Evolutionary conservation across 305 asterid genomes (phyloP), one percentile per base, ranked within the genome.

Genomic region (Stenogyne calaminthoides): DNA sequence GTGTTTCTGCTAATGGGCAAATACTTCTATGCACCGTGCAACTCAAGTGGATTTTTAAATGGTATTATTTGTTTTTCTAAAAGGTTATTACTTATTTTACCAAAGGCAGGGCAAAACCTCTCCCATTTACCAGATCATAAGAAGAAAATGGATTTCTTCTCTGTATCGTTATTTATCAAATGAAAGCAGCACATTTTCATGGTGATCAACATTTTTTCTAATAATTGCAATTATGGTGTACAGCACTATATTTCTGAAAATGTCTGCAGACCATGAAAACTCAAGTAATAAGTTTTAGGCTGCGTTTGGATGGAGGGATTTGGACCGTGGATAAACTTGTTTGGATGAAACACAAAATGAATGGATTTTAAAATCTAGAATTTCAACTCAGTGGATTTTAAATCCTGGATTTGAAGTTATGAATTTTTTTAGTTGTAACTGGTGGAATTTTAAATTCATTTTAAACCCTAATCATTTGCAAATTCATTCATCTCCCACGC

Each of bases 151-250:
- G 29, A 20, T 29, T 40, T 34, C 18, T 25, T 7, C 15, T 27
- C 11, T 65, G 16, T 18, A 59, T 71, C 9, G 1, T 20, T 11
- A 18, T 22, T 61, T 42, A 56, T 32, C 67, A 64, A 11, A 47
- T 70, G 57, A 76, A 12, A 27, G 39, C 29, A 22, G 19, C 19
- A 70, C 62, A 42, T 46, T 39, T 65, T 39, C 55, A 22, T n/a
- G 27, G 51, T 61, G 55, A 18, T 29, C 36, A 59, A 42, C 36
- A n/a, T 39, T 14, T 55, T 44, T 22, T 16, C 36, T 15, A 51
- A 37, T 37, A 36, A 34, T 36, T n/a, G 4, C n/a, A 11, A 52
- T 44, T 20, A 27, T 6, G n/a, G 61, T 57, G 36, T 15, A 37
- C 64, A 9, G 6, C 55, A 58, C 32, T 11, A 12, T 20, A 46